Evolutionary conservation across 345 rosid species (phyloP).

Genomic region (Euphorbia peplus): DNA sequence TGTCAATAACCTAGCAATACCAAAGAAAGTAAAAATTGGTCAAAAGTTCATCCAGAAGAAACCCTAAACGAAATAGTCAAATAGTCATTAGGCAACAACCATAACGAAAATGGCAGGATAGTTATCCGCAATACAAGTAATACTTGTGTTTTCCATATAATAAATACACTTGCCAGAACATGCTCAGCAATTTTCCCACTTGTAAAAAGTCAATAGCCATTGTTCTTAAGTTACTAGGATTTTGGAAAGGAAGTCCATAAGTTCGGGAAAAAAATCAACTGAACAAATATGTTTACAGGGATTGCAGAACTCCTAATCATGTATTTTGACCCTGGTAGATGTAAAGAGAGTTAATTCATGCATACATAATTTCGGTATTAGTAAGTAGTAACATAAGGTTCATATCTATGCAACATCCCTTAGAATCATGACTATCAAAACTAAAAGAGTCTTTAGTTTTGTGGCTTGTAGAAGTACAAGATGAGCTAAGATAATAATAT

Average conservation of each 20-base stretch:
- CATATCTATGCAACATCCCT: not conserved
- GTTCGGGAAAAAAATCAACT: not conserved
- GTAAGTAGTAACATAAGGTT: not conserved
- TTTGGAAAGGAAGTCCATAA: slow-evolving; percentile 2
- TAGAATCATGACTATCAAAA: not conserved
- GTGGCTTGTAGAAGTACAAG: not conserved
- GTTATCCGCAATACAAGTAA: not conserved
- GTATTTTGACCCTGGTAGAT: not conserved
- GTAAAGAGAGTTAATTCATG: not conserved
- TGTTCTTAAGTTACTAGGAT: not conserved
- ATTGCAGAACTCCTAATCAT: not conserved
- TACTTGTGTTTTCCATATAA: not conserved
- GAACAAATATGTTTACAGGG: not conserved
- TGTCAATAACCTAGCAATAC: slow-evolving; percentile 64
- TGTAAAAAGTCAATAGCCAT: not conserved
- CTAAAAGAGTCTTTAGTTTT: not conserved
- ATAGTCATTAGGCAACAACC: slow-evolving; percentile 5
- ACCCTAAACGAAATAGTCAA: not conserved
- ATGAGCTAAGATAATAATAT: not conserved
- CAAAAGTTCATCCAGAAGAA: not conserved
- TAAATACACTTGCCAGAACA: not conserved
- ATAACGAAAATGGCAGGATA: not conserved
- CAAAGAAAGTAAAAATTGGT: not conserved
- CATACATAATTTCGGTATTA: not conserved
- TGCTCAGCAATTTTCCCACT: not conserved